A percentile compares a stretch with the other conserved stretches of the same genome.
Evolutionary conservation across 768 basidiomycete genomes (phyloP).

Genomic region (Collybia nuda): DNA sequence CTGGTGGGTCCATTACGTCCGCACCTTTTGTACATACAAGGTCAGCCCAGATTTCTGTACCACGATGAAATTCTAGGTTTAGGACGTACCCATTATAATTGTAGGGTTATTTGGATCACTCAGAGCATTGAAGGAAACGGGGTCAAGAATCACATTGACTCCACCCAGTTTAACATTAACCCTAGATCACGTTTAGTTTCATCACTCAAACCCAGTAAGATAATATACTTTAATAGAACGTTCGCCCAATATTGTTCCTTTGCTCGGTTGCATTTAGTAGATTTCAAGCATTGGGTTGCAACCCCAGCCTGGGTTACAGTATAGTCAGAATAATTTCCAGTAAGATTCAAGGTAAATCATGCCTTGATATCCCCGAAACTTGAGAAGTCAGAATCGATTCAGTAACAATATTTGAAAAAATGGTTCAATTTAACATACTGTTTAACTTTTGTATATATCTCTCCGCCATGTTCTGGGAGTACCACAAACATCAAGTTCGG

Average conservation of each 20-base stretch:
- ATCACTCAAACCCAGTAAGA: not conserved
- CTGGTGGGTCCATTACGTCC: slow-evolving; percentile 81
- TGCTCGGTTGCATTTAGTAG: slow-evolving; percentile 58
- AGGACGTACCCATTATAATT: slow-evolving; percentile 64
- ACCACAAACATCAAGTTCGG: slow-evolving; percentile 1
- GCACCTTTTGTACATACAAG: slow-evolving; percentile 44
- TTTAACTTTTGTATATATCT: slow-evolving; percentile 23
- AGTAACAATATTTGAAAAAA: slow-evolving; percentile 11
- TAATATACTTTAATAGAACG: slow-evolving; percentile 70
- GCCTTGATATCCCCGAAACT: slow-evolving; percentile 58
- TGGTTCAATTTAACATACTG: slow-evolving; percentile 48
- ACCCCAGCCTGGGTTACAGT: slow-evolving; percentile 61
- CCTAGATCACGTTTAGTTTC: slow-evolving; percentile 31
- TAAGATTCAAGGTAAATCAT: slow-evolving; percentile 1
- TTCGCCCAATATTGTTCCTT: slow-evolving; percentile 82
- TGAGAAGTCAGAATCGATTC: not conserved
- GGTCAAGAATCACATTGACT: slow-evolving; percentile 73
- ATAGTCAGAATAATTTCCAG: not conserved
- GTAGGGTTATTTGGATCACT: slow-evolving; percentile 70
- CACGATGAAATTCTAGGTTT: not conserved
- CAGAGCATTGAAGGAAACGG: slow-evolving; percentile 51
- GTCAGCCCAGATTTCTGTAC: not conserved
- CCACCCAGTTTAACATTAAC: slow-evolving; percentile 85
- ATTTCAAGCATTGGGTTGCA: slow-evolving; percentile 78
- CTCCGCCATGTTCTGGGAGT: not conserved